phyloP scores from a whole-genome alignment of 2,329 filamentous ascomycete genomes.

The Rugonectria rugulosa region DNA sequence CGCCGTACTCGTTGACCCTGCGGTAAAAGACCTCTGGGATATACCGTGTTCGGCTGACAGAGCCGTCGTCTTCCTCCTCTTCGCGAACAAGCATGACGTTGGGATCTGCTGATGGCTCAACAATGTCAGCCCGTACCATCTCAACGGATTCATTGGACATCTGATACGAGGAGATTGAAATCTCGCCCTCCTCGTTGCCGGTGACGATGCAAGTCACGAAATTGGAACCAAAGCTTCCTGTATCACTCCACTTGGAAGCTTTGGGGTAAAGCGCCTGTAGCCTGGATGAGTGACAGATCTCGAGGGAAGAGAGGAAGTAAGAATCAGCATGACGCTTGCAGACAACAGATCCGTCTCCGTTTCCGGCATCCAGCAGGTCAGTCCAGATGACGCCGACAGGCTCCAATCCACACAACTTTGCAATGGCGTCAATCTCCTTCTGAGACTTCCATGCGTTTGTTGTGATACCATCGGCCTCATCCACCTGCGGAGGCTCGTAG shows the following conservation, averaged over 20 bases:
- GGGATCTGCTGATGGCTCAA: constrained; percentile 94
- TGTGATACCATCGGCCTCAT: constrained; percentile 88
- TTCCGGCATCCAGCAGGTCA: constrained; percentile 83
- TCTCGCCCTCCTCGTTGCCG: constrained; percentile 89
- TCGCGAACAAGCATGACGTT: constrained; percentile 93
- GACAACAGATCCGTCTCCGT: constrained; percentile 82
- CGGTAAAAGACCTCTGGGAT: constrained; percentile 98
- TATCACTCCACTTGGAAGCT: constrained; percentile 95
- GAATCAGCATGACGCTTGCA: constrained; percentile 97
- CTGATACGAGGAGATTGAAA: constrained; percentile 90
- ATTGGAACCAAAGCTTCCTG: constrained; percentile 90
- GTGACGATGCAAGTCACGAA: constrained; percentile 97
- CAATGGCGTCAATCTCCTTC: constrained; percentile 80
- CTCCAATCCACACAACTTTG: constrained; percentile 83
- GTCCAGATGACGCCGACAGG: constrained; percentile 95
- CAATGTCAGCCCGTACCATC: constrained; percentile 94
- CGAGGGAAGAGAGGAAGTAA: constrained; percentile 90
- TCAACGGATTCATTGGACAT: constrained; percentile 95
- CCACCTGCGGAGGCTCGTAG: constrained; percentile 91
- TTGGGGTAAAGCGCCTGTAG: constrained; percentile 90
- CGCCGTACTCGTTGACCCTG: constrained; percentile 93
- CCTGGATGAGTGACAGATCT: constrained; percentile 87
- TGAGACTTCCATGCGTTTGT: constrained; percentile 87
- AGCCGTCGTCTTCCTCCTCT: constrained; percentile 84
- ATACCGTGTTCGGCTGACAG: constrained; percentile 76